Conservation (phyloP, 176 grass and related monocot species). For the Carex scoparia region DNA sequence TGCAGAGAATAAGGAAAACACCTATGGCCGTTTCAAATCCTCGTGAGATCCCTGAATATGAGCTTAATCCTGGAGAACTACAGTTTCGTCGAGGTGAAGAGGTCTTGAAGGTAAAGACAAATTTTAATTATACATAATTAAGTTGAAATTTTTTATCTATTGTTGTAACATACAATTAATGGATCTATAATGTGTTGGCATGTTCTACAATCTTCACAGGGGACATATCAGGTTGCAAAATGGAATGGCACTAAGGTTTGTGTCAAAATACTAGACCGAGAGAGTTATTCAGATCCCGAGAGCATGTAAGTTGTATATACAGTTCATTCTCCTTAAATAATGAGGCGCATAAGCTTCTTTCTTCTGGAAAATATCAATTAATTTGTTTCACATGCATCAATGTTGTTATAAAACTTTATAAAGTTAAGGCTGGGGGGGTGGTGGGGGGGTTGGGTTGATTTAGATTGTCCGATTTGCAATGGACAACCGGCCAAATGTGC, state of each 20-base stretch:
- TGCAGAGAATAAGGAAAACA: slow-evolving; percentile 62
- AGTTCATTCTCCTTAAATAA: background rate
- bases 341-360: background rate
- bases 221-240: slow-evolving; percentile 75
- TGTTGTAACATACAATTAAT: background rate
- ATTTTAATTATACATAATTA: slow-evolving; percentile 5
- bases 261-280: slow-evolving; percentile 93
- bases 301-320: slow-evolving; percentile 43
- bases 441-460: background rate
- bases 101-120: slow-evolving; percentile 43
- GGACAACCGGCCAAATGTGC: background rate
- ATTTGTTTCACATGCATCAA: background rate
- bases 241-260: slow-evolving; percentile 95
- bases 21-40: slow-evolving; percentile 67
- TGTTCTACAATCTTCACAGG: slow-evolving; percentile 41
- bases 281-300: slow-evolving; percentile 62
- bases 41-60: slow-evolving; percentile 77
- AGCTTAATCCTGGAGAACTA: slow-evolving; percentile 70
- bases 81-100: slow-evolving; percentile 83
- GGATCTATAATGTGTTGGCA: background rate
- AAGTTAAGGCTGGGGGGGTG: background rate
- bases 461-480: background rate
- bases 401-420: background rate
- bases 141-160: background rate
- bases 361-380: background rate